Evolutionary conservation across 2,329 filamentous ascomycete species (phyloP).

Genomic region (Rhexocercosporidium sp.): DNA sequence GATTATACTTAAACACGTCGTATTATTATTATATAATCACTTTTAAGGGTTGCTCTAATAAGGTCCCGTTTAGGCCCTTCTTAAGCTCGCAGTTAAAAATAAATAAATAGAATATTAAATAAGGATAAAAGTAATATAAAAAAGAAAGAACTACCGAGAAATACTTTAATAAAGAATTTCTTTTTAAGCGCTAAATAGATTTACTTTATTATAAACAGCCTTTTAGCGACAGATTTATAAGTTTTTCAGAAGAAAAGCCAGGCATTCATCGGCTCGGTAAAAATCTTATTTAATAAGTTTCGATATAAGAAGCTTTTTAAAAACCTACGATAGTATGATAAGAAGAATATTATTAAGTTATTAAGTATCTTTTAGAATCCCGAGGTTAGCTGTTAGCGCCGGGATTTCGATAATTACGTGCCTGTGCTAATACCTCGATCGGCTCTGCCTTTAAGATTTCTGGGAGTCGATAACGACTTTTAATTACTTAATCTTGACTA

Average conservation of each 20-base stretch:
- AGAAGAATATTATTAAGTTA: background rate
- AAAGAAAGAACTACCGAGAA: background rate
- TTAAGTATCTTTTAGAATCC: background rate
- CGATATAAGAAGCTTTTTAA: background rate
- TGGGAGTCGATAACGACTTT: background rate
- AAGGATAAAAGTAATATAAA: background rate
- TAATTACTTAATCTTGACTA: conserved; percentile 6
- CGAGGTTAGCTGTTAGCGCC: background rate
- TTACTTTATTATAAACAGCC: background rate
- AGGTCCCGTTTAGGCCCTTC: no score
- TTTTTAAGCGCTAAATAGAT: background rate
- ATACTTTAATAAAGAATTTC: background rate
- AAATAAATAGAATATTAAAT: background rate
- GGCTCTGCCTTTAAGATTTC: background rate
- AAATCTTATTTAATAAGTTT: background rate
- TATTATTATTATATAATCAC: background rate
- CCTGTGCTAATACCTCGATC: background rate
- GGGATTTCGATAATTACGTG: background rate
- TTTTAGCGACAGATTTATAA: conserved; percentile 1
- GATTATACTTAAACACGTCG: background rate
- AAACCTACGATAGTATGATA: background rate
- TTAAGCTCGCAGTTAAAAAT: conserved; percentile 5
- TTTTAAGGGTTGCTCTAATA: no score
- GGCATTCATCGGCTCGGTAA: background rate
- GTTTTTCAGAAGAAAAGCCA: background rate